A percentile compares a stretch with the other conserved stretches of the same genome.
Evolutionary conservation across 1,284 basidiomycete species (phyloP).

Genomic region (Cryptococcus sp.): DNA sequence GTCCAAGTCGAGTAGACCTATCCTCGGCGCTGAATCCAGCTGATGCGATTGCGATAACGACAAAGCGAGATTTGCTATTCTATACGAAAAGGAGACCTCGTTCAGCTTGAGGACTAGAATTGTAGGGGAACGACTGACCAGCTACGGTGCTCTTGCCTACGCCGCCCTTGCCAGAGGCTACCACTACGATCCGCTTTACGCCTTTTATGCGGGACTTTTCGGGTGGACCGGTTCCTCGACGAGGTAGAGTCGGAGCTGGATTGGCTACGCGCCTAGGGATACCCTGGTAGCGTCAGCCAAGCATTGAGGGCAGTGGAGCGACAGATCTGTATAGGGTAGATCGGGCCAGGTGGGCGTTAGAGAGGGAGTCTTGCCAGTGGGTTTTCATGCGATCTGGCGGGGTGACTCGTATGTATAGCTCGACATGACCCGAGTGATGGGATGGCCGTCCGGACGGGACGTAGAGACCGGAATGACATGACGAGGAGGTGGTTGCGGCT

Average conservation of each 20-base stretch:
- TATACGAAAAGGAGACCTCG: neutral
- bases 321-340: no score
- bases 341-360: no score
- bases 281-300: constrained; percentile 24
- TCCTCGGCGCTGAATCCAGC: constrained; percentile 45
- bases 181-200: constrained; percentile 63
- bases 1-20: constrained; percentile 90
- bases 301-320: neutral
- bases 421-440: neutral
- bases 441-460: neutral
- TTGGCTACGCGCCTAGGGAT: constrained; percentile 40
- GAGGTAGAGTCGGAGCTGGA: constrained; percentile 44
- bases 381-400: constrained; percentile 31
- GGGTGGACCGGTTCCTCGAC: constrained; percentile 47
- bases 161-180: constrained; percentile 93
- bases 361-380: constrained; percentile 24
- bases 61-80: constrained; percentile 69
- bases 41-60: constrained; percentile 47
- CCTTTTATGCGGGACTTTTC: constrained; percentile 50
- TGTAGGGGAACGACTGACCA: constrained; percentile 50
- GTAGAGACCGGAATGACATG: neutral
- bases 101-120: neutral
- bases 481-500: neutral
- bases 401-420: neutral
- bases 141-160: constrained; percentile 95